These are phyloP conservation scores for Vicia sativa DNA, from an alignment of 306 rosid species.

Conservation along the genomic window DNA sequence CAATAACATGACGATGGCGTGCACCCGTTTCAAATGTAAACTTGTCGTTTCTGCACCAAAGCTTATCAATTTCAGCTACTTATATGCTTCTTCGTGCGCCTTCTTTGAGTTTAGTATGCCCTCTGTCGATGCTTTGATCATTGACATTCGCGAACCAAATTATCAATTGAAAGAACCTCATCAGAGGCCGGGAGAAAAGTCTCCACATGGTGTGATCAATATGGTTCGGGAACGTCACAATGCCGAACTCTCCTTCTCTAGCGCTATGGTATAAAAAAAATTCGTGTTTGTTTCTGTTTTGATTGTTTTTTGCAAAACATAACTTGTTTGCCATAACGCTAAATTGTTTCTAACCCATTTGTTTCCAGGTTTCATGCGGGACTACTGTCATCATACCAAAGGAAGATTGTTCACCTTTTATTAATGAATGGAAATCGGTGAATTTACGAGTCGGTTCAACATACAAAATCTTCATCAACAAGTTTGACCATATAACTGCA, in stretches of 20 bases:
- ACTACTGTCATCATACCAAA: conserved; percentile 28
- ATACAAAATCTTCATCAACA: conserved; percentile 26
- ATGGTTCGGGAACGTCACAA: conserved; percentile 40
- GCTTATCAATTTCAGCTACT: conserved; percentile 52
- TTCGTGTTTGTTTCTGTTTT: background rate
- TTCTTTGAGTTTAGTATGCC: conserved; percentile 48
- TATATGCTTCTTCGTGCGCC: conserved; percentile 42
- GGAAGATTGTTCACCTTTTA: conserved; percentile 23
- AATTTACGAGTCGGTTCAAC: conserved; percentile 12
- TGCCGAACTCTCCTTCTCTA: conserved; percentile 34
- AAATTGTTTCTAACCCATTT: background rate
- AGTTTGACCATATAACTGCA: conserved; percentile 30
- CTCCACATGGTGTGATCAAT: conserved; percentile 48
- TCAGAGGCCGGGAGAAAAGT: conserved; percentile 31
- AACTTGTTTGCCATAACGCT: background rate
- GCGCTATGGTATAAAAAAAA: background rate
- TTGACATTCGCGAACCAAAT: conserved; percentile 44
- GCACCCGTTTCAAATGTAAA: conserved; percentile 51
- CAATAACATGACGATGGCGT: conserved; percentile 40
- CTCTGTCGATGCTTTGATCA: conserved; percentile 41
- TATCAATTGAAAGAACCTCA: conserved; percentile 35
- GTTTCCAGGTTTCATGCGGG: conserved; percentile 43
- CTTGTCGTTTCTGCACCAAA: conserved; percentile 47
- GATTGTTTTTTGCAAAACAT: conserved; percentile 1
- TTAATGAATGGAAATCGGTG: conserved; percentile 2